Percentiles rank a stretch among this genome's conserved stretches.
Evolutionary conservation across 2,329 filamentous ascomycete genomes (phyloP).

Genomic region (Cercospora sp.): DNA sequence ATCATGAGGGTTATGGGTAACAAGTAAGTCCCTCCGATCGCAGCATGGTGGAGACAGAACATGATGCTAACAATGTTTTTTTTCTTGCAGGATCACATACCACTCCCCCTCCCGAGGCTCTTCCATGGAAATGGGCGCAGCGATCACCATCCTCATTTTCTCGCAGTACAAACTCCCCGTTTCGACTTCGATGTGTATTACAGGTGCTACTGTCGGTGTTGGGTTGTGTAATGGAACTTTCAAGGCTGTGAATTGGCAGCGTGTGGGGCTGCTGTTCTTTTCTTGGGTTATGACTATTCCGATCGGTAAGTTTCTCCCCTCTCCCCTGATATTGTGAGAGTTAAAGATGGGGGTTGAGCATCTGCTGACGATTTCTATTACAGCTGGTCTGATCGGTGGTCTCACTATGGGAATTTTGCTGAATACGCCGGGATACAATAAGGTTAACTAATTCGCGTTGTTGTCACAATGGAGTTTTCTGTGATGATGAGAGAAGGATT

Average conservation of each 20-base stretch:
- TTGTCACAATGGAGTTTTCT: too few relatives aligned
- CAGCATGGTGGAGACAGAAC: too few relatives aligned
- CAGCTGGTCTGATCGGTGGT: constrained; percentile 48
- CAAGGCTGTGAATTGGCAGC: constrained; percentile 61
- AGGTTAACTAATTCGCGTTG: too few relatives aligned
- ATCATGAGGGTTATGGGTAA: constrained; percentile 51
- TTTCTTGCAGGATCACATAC: constrained; percentile 55
- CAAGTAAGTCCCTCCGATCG: constrained; percentile 15
- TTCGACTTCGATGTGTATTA: constrained; percentile 64
- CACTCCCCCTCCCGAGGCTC: constrained; percentile 60
- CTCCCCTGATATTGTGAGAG: too few relatives aligned
- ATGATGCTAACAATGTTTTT: too few relatives aligned
- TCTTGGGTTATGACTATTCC: constrained; percentile 62
- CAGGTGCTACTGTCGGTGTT: constrained; percentile 60
- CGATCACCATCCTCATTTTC: constrained; percentile 62
- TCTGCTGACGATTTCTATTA: background rate
- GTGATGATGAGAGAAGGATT: background rate
- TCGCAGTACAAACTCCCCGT: constrained; percentile 62
- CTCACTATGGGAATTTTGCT: constrained; percentile 57
- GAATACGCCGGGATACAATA: constrained; percentile 16
- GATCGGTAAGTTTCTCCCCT: constrained; percentile 14
- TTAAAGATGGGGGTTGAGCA: too few relatives aligned
- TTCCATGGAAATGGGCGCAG: constrained; percentile 58
- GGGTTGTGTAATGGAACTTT: constrained; percentile 59
- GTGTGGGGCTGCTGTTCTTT: constrained; percentile 59